These are phyloP conservation scores for Aphanomyces cochlioides DNA, from an alignment of 352 stramenopile genomes.

Conservation along the genomic window DNA sequence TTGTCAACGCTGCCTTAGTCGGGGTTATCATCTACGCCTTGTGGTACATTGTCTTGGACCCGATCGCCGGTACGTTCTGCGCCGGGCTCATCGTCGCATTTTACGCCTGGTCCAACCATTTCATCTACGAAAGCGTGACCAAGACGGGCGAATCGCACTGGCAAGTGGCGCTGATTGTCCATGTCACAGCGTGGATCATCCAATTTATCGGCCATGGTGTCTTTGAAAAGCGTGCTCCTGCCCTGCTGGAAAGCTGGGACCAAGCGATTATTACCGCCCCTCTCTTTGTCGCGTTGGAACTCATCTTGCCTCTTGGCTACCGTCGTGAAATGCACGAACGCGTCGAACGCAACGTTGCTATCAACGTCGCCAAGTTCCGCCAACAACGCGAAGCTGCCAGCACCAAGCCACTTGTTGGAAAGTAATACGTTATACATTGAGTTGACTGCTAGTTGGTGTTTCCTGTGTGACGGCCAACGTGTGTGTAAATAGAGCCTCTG, in stretches of 20 bases:
- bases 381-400: slow-evolving; percentile 2
- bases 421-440: neutral
- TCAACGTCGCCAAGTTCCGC: slow-evolving; percentile 64
- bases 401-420: slow-evolving; percentile 29
- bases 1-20: slow-evolving; percentile 60
- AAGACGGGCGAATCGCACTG: slow-evolving; percentile 44
- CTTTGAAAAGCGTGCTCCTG: slow-evolving; percentile 80
- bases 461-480: slow-evolving; percentile 2
- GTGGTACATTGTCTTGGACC: slow-evolving; percentile 75
- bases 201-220: slow-evolving; percentile 85
- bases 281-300: slow-evolving; percentile 83
- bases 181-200: slow-evolving; percentile 64
- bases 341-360: slow-evolving; percentile 51
- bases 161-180: slow-evolving; percentile 52
- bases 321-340: slow-evolving; percentile 58
- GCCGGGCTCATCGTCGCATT: slow-evolving; percentile 47
- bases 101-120: slow-evolving; percentile 62
- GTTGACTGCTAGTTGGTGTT: neutral
- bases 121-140: slow-evolving; percentile 39
- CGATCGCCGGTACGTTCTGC: slow-evolving; percentile 50
- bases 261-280: slow-evolving; percentile 75
- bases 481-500: neutral
- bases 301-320: slow-evolving; percentile 75
- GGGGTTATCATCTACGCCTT: slow-evolving; percentile 57
- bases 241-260: slow-evolving; percentile 80